A percentile compares a stretch with the other conserved stretches of the same genome.
phyloP scores from a whole-genome alignment of 768 basidiomycete species.

The Lactarius akahatsu region DNA sequence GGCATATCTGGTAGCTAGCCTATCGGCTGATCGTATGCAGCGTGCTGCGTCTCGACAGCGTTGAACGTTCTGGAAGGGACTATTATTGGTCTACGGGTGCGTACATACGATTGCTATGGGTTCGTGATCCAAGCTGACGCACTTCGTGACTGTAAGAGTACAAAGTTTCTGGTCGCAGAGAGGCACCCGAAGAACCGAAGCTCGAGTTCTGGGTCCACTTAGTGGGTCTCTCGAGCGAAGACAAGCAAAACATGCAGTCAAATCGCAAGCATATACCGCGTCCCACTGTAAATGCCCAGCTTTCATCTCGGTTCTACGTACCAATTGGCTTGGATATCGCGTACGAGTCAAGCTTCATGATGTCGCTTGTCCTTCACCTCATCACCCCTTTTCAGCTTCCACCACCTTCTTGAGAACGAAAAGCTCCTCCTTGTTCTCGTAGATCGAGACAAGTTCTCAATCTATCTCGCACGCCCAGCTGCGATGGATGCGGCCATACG shows the following conservation, averaged over 20 bases:
- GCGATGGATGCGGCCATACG: neutral
- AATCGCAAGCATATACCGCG: conserved; percentile 12
- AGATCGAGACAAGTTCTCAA: neutral
- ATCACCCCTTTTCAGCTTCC: neutral
- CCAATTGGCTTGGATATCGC: conserved; percentile 1
- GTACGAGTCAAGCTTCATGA: neutral
- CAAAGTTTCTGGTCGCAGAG: neutral
- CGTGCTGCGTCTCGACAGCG: neutral
- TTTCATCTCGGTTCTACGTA: conserved; percentile 8
- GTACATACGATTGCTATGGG: neutral
- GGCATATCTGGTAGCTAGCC: neutral
- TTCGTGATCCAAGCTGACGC: neutral
- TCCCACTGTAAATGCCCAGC: conserved; percentile 10
- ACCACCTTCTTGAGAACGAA: conserved; percentile 13
- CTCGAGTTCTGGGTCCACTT: conserved; percentile 2
- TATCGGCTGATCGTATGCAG: neutral
- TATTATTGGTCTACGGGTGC: neutral
- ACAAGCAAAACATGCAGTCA: conserved; percentile 8
- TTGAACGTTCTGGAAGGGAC: neutral
- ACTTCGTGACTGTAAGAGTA: neutral
- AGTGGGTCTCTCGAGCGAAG: conserved; percentile 5
- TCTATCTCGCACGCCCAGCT: conserved; percentile 3
- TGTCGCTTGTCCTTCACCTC: neutral
- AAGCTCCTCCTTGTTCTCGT: conserved; percentile 7
- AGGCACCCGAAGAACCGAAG: neutral